A percentile compares a stretch with the other conserved stretches of the same genome.
These are phyloP conservation scores for Amauroascus verrucosus DNA, from an alignment of 2,329 filamentous ascomycete genomes.

Conservation along the genomic window DNA sequence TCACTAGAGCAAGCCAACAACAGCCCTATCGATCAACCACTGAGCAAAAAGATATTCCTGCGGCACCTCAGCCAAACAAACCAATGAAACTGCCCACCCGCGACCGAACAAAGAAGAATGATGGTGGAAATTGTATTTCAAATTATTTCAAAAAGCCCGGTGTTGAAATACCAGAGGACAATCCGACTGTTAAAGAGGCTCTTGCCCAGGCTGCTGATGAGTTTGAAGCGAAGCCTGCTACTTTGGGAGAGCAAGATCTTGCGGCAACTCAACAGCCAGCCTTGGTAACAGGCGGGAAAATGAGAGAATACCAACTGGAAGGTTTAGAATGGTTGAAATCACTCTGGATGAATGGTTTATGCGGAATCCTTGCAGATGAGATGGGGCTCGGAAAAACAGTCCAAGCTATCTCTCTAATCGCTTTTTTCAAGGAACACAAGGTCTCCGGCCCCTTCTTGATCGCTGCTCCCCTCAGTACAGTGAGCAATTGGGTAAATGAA, in stretches of 20 bases:
- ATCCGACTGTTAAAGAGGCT: conserved; percentile 47
- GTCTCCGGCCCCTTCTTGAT: conserved; percentile 84
- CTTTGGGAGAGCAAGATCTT: conserved; percentile 54
- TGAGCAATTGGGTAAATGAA: conserved; percentile 93
- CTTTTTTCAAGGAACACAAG: conserved; percentile 76
- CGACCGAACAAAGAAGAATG: conserved; percentile 23
- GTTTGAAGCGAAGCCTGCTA: conserved; percentile 48
- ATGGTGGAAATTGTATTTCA: conserved; percentile 40
- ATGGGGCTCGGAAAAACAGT: conserved; percentile 93
- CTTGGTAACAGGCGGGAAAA: conserved; percentile 73
- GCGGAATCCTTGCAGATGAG: conserved; percentile 83
- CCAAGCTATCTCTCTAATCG: conserved; percentile 79
- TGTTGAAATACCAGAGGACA: conserved; percentile 43
- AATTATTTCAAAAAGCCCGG: conserved; percentile 53
- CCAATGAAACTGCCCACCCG: conserved; percentile 20
- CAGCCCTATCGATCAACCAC: conserved; percentile 16
- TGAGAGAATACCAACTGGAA: conserved; percentile 90
- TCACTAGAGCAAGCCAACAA: conserved; percentile 26
- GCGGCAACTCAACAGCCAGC: conserved; percentile 76
- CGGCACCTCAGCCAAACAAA: neutral
- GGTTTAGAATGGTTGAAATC: conserved; percentile 85
- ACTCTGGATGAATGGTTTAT: conserved; percentile 79
- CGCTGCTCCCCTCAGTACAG: conserved; percentile 77
- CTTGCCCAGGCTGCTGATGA: conserved; percentile 50
- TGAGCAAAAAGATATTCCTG: conserved; percentile 7